Evolutionary conservation across 2,329 filamentous ascomycete genomes (phyloP).

Genomic region (Exserohilum rostratum): DNA sequence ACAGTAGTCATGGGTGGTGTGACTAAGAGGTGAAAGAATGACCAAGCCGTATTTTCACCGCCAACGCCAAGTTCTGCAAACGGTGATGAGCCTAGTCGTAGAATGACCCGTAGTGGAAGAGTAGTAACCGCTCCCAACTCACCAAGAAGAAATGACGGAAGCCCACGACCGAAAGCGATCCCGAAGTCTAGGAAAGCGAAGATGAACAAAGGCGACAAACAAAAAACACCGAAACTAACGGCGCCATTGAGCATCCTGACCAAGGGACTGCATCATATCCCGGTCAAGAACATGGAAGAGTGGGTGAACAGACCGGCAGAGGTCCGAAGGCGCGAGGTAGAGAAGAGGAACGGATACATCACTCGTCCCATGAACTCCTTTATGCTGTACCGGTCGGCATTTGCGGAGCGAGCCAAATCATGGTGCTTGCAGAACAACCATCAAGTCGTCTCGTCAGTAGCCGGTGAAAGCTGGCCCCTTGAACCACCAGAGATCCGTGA

Average conservation of each 20-base stretch:
- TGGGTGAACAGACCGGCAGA: conserved; percentile 77
- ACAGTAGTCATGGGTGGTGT: not conserved
- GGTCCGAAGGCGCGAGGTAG: conserved; percentile 70
- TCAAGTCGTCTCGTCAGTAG: conserved; percentile 87
- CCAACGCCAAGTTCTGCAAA: conserved; percentile 54
- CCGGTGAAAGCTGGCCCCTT: conserved; percentile 82
- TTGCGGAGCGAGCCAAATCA: conserved; percentile 82
- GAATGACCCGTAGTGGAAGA: conserved; percentile 47
- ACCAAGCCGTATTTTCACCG: conserved; percentile 43
- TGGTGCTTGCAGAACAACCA: conserved; percentile 89
- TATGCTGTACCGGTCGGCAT: conserved; percentile 95
- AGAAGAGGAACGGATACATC: conserved; percentile 76
- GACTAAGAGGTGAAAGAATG: conserved; percentile 33
- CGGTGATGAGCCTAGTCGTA: conserved; percentile 48
- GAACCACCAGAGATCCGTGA: conserved; percentile 76
- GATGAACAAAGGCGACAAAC: conserved; percentile 52
- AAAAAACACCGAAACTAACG: conserved; percentile 62
- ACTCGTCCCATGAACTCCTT: conserved; percentile 97
- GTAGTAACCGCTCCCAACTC: conserved; percentile 33
- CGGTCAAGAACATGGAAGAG: conserved; percentile 76
- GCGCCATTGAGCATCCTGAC: conserved; percentile 75
- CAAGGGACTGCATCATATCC: conserved; percentile 64
- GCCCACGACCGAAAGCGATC: conserved; percentile 36
- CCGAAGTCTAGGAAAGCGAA: conserved; percentile 53
- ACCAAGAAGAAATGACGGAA: conserved; percentile 26